phyloP scores from a whole-genome alignment of 805 yeast genomes.

The Metschnikowia peoriensis region DNA sequence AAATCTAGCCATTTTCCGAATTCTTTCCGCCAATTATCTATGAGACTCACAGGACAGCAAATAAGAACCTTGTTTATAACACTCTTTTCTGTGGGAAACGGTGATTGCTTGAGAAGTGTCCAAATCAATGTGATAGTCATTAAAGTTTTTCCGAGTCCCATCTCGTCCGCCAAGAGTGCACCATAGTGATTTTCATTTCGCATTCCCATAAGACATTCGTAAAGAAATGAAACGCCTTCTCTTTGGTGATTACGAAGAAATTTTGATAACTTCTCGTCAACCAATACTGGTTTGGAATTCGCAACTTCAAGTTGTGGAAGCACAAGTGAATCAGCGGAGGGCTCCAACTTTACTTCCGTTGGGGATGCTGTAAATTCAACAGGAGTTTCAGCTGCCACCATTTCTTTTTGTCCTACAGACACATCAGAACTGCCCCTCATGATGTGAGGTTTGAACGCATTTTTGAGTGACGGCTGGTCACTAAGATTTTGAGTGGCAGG shows the following conservation, averaged over 20 bases:
- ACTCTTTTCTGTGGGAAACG: conserved; percentile 32
- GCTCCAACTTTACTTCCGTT: background rate
- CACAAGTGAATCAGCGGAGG: conserved; percentile 1
- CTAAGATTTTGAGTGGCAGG: background rate
- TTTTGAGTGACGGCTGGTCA: background rate
- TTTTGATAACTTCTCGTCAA: conserved; percentile 56
- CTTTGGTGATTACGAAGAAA: conserved; percentile 79
- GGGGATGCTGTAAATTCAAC: background rate
- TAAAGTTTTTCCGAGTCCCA: conserved; percentile 89
- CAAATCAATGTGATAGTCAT: conserved; percentile 82
- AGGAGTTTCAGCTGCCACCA: background rate
- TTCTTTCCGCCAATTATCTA: conserved; percentile 84
- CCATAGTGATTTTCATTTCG: conserved; percentile 55
- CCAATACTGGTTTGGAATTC: conserved; percentile 37
- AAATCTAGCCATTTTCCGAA: conserved; percentile 84
- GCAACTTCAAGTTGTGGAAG: background rate
- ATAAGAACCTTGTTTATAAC: conserved; percentile 61
- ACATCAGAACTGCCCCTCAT: background rate
- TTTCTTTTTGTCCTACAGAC: background rate
- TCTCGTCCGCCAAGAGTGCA: conserved; percentile 89
- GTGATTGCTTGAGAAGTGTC: conserved; percentile 74
- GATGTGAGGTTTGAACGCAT: conserved; percentile 4
- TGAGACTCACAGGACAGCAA: conserved; percentile 89
- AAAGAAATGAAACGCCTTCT: conserved; percentile 79
- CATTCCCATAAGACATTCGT: conserved; percentile 78